Base-by-base conservation (phyloP, 2,329 filamentous ascomycete species). In the Dactylonectria macrodidyma region DNA sequence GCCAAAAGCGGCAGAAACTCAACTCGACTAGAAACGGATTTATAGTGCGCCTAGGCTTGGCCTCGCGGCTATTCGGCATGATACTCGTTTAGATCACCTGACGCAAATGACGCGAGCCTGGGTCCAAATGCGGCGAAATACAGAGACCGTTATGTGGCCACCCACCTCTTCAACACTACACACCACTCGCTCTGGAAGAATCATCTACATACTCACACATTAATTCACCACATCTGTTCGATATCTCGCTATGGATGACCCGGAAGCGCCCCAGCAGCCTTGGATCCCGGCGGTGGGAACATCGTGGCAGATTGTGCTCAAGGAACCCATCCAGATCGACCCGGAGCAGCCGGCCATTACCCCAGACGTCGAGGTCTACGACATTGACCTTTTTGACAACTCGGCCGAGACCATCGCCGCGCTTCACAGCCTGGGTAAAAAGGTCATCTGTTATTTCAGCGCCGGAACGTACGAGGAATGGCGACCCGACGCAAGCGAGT, bases 391-490 rank as follows among this genome's bases (percentile, higher is more conserved):
- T 47, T 92, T 87, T 75, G 89, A 91, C 73, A 89, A 80, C 62
- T 41, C 70, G 12, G 62, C 66, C 2, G 60, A 57, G 6, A 79
- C 77, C 0, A 74, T 90, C 62, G 84, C 90, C 64, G 81, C 90
- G 6, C 88, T 91, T 78, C 82, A 86, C 62, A 88, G 87, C 50
- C 78, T 81, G 2, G 86, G 85, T 4, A 88, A 88, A 72, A 89
- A 87, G 62, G 87, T 93, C 48, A 90, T 94, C 60, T 94, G 92
- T 81, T 94, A 94, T 79, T 94, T 94, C 80, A 91, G 89, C 47
- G 91, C 90, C 0, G 92, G 92, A 0, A 90, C 88, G 0, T 92
- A 86, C 71, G 92, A 94, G 78, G 77, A 88, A 41, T 88, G 86
- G 81, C 85, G 91, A 1, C 78, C 84, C 0, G 92, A 93, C 73